Percentiles rank a stretch among this genome's conserved stretches.
These are phyloP conservation scores for Lepidopterella palustris DNA, from an alignment of 495 filamentous ascomycete species.

Conservation along the genomic window DNA sequence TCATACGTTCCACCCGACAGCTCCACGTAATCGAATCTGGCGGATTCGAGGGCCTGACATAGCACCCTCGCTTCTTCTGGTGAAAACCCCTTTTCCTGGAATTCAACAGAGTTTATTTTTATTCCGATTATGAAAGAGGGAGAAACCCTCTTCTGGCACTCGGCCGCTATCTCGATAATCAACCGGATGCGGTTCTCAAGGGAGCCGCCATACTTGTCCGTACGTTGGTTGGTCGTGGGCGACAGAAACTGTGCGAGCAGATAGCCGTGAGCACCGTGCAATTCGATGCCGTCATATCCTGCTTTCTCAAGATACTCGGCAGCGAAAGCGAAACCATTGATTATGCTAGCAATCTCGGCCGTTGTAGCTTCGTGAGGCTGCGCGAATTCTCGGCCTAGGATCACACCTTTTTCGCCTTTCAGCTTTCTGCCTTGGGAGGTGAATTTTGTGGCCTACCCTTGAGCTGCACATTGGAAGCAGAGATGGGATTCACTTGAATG, in stretches of 20 bases:
- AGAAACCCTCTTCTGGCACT: conserved; percentile 40
- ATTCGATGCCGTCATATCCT: conserved; percentile 53
- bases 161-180: conserved; percentile 47
- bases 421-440: no score
- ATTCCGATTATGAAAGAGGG: conserved; percentile 52
- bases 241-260: conserved; percentile 62
- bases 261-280: conserved; percentile 55
- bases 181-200: conserved; percentile 52
- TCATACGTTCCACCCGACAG: conserved; percentile 63
- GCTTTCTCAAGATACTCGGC: conserved; percentile 52
- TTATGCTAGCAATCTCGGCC: conserved; percentile 46
- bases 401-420: conserved; percentile 21
- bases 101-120: conserved; percentile 65
- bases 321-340: conserved; percentile 48
- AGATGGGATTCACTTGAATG: conserved; percentile 51
- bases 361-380: conserved; percentile 45
- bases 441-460: no score
- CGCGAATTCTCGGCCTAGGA: conserved; percentile 44
- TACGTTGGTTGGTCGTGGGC: conserved; percentile 52
- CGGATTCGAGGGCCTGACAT: conserved; percentile 48
- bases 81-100: conserved; percentile 53
- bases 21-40: conserved; percentile 58
- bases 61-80: conserved; percentile 50
- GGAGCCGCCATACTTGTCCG: conserved; percentile 56
- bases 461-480: conserved; percentile 56